Conservation (phyloP, 768 basidiomycete species). For the Cyclocybe cylindracea region DNA sequence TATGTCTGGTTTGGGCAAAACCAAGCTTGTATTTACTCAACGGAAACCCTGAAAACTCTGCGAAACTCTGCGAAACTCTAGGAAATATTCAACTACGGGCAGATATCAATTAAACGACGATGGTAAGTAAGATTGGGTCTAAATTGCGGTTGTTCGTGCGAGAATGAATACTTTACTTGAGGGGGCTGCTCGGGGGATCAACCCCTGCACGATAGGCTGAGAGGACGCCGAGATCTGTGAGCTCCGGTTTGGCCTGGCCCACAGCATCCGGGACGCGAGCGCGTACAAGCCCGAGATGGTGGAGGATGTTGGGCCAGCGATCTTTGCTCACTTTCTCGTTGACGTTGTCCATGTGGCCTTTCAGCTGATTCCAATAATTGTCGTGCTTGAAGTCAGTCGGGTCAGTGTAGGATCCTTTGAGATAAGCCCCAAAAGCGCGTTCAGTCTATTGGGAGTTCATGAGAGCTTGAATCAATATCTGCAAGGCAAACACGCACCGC, state of each 20-base stretch:
- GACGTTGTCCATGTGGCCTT: not conserved
- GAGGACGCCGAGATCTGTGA: slow-evolving; percentile 10
- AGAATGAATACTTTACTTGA: slow-evolving; percentile 8
- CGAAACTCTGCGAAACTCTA: not conserved
- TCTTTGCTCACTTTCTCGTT: slow-evolving; percentile 1
- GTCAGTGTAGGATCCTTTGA: not conserved
- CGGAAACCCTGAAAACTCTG: not conserved
- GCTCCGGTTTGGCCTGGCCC: not conserved
- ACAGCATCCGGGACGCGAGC: too few species aligned
- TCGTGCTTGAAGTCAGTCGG: slow-evolving; percentile 5
- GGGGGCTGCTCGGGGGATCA: slow-evolving; percentile 12
- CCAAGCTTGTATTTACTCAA: too few species aligned
- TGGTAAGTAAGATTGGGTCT: too few species aligned
- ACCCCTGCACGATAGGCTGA: slow-evolving; percentile 10
- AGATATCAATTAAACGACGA: too few species aligned
- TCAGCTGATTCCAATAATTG: slow-evolving; percentile 4
- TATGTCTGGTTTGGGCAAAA: too few species aligned
- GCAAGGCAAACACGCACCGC: slow-evolving; percentile 10
- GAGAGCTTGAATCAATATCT: not conserved
- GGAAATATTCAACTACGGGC: not conserved
- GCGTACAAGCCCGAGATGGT: too few species aligned
- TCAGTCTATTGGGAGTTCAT: slow-evolving; percentile 4
- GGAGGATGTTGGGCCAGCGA: slow-evolving; percentile 2
- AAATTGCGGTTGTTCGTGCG: too few species aligned
- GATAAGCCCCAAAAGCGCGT: slow-evolving; percentile 1